Conservation (phyloP, 208 protist genomes). For the Trypanosoma boissoni region DNA sequence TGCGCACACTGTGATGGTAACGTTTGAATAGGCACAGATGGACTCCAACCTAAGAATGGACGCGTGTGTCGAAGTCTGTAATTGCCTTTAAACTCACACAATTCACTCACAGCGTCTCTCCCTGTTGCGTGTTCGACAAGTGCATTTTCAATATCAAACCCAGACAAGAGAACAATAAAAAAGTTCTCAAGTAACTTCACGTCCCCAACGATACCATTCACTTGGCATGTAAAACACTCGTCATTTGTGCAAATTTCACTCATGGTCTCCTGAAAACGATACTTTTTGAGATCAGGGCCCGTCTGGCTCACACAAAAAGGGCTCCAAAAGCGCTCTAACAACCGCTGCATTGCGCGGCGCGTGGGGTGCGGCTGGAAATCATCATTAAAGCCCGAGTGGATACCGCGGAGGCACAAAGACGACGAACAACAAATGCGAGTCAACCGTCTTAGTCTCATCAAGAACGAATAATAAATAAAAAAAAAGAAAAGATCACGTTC, state of each 20-base stretch:
- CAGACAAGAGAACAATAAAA: slow-evolving; percentile 48
- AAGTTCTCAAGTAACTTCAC: slow-evolving; percentile 58
- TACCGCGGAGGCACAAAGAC: too few relatives aligned
- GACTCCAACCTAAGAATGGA: slow-evolving; percentile 70
- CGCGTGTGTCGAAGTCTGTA: slow-evolving; percentile 64
- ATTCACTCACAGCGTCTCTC: slow-evolving; percentile 17
- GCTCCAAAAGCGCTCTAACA: slow-evolving; percentile 61
- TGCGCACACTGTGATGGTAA: too few relatives aligned
- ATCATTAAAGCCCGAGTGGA: not conserved
- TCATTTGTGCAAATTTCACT: slow-evolving; percentile 32
- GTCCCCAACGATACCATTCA: slow-evolving; percentile 57
- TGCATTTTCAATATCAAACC: slow-evolving; percentile 73
- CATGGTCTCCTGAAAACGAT: slow-evolving; percentile 57
- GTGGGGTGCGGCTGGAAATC: not conserved
- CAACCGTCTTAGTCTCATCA: too few relatives aligned
- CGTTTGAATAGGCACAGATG: too few relatives aligned
- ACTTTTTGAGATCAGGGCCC: slow-evolving; percentile 40
- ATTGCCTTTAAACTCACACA: slow-evolving; percentile 43
- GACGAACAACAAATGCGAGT: too few relatives aligned
- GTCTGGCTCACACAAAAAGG: slow-evolving; percentile 34
- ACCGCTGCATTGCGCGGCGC: slow-evolving; percentile 26
- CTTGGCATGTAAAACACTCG: slow-evolving; percentile 56
- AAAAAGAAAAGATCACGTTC: too few relatives aligned
- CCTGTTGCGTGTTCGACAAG: slow-evolving; percentile 32
- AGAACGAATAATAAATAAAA: too few relatives aligned